These are phyloP conservation scores for Globisporangium echinulatum DNA, from an alignment of 352 stramenopile genomes.

Conservation along the genomic window DNA sequence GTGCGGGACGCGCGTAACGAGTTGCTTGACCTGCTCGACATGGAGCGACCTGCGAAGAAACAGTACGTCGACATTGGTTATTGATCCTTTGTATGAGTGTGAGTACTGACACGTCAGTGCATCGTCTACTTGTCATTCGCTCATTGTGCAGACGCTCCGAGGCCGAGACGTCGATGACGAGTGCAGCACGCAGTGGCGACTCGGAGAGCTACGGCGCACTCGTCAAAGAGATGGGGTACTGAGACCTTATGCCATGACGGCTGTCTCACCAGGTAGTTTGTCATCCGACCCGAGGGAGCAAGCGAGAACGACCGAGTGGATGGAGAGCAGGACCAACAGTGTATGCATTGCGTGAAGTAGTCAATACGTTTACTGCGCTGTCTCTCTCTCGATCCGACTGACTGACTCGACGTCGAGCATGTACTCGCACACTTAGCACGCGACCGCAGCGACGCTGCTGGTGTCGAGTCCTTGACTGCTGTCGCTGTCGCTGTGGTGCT, in stretches of 20 bases:
- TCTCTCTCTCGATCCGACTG: no score
- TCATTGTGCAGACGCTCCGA: constrained; percentile 1
- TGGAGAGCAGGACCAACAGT: no score
- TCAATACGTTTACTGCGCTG: no score
- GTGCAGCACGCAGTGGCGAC: not conserved
- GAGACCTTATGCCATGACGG: constrained; percentile 7
- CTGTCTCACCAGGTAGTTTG: no score
- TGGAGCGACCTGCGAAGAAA: constrained; percentile 58
- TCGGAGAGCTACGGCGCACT: constrained; percentile 46
- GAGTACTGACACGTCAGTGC: no score
- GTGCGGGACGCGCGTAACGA: constrained; percentile 51
- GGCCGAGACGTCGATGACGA: not conserved
- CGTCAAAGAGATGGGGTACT: constrained; percentile 78
- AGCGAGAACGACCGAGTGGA: no score
- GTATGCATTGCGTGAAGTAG: no score
- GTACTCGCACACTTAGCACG: constrained; percentile 7
- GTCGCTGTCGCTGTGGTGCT: no score
- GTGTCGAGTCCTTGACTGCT: no score
- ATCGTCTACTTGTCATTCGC: not conserved
- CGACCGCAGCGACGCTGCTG: constrained; percentile 2
- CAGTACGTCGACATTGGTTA: constrained; percentile 21
- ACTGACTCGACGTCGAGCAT: no score
- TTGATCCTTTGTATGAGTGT: not conserved
- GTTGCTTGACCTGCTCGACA: constrained; percentile 51
- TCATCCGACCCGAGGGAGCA: no score